These are phyloP conservation scores for Liquidambar formosana DNA, from an alignment of 164 flowering plant genomes.

Conservation along the genomic window DNA sequence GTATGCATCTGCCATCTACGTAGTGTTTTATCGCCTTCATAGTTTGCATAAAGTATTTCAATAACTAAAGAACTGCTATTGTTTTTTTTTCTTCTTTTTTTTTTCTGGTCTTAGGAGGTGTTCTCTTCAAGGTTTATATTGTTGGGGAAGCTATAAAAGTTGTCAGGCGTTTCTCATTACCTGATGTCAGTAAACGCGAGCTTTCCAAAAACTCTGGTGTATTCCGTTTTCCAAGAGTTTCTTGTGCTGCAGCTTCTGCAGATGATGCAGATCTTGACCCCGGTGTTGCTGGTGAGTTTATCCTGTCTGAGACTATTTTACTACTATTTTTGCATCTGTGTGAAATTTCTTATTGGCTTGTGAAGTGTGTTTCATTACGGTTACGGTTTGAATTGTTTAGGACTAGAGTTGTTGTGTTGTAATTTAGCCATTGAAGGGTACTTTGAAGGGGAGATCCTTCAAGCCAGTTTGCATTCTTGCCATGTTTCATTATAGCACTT, in stretches of 20 bases:
- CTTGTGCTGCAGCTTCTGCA: conserved; percentile 96
- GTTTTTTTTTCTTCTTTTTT: too few relatives aligned
- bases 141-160: conserved; percentile 94
- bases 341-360: neutral
- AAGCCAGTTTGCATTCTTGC: neutral
- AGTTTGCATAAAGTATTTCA: neutral
- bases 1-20: conserved; percentile 29
- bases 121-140: conserved; percentile 86
- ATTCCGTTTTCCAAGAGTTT: conserved; percentile 83
- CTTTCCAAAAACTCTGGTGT: conserved; percentile 66
- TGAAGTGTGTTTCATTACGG: neutral
- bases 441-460: neutral
- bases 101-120: conserved; percentile 63
- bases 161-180: conserved; percentile 89
- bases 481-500: neutral
- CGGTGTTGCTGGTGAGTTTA: conserved; percentile 67
- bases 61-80: neutral
- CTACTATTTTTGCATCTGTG: neutral
- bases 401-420: neutral
- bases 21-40: neutral
- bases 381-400: neutral
- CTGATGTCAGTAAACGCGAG: conserved; percentile 69
- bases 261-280: conserved; percentile 97
- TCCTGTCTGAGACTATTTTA: neutral
- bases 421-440: neutral